A percentile compares a stretch with the other conserved stretches of the same genome.
These are phyloP conservation scores for Eutrema salsugineum DNA, from an alignment of 441 rosid genomes.

Conservation along the genomic window DNA sequence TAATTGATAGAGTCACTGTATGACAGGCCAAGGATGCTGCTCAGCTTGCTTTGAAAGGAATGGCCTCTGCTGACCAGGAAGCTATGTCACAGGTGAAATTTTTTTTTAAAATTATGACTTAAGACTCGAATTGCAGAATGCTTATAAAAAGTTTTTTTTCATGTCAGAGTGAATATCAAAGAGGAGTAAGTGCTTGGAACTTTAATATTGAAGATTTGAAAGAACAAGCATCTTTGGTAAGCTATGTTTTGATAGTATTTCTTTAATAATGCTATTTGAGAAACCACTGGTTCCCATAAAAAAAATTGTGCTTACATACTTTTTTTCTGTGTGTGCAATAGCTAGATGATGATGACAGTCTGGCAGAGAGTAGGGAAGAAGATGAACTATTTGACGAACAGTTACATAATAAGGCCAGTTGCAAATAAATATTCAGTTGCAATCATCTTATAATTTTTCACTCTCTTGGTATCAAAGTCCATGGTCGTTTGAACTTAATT, in stretches of 20 bases:
- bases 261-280: not conserved
- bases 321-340: constrained; percentile 29
- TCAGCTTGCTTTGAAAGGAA: constrained; percentile 80
- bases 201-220: constrained; percentile 86
- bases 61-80: constrained; percentile 84
- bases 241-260: constrained; percentile 23
- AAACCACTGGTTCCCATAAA: constrained; percentile 10
- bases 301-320: not conserved
- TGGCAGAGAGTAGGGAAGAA: constrained; percentile 47
- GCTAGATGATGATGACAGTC: constrained; percentile 69
- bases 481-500: not conserved
- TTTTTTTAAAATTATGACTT: no score
- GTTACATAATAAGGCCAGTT: constrained; percentile 41
- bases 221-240: constrained; percentile 85
- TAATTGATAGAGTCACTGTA: constrained; percentile 7
- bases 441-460: not conserved
- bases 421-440: not conserved
- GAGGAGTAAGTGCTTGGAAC: constrained; percentile 99
- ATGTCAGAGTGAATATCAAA: constrained; percentile 81
- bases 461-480: not conserved
- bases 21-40: constrained; percentile 27
- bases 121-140: not conserved
- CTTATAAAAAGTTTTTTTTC: not conserved
- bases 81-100: constrained; percentile 92
- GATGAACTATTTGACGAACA: constrained; percentile 41